Conservation (phyloP, 192 early-diverging fungal species). For the Backusella psychrophila region DNA sequence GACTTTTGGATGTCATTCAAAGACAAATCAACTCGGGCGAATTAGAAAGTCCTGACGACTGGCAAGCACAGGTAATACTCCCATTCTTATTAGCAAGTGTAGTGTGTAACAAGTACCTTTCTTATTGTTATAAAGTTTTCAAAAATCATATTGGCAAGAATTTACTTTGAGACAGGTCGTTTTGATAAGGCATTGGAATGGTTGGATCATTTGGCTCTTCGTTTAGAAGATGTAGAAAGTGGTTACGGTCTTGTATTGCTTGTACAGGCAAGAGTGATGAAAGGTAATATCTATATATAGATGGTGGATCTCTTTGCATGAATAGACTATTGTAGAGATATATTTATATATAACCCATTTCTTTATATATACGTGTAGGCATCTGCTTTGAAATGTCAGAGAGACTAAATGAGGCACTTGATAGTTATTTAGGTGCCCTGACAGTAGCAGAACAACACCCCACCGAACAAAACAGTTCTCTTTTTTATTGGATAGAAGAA, state of each 20-base stretch:
- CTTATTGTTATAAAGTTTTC: conserved; percentile 26
- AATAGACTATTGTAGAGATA: not conserved
- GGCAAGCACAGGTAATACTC: conserved; percentile 16
- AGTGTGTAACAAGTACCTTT: not conserved
- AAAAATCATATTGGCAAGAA: conserved; percentile 53
- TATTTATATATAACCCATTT: not conserved
- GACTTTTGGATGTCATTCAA: conserved; percentile 12
- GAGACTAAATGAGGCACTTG: conserved; percentile 44
- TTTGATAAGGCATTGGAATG: conserved; percentile 42
- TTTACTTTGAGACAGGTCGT: conserved; percentile 53
- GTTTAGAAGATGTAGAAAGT: conserved; percentile 30
- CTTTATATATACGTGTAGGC: conserved; percentile 24
- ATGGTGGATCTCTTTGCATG: not conserved
- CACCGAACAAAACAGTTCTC: conserved; percentile 25
- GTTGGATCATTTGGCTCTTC: conserved; percentile 35
- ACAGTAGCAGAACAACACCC: conserved; percentile 3
- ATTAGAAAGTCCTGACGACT: conserved; percentile 12
- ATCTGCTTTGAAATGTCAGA: conserved; percentile 42
- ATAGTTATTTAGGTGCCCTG: conserved; percentile 51
- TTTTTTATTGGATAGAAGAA: conserved; percentile 12
- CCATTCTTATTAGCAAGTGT: too few relatives aligned
- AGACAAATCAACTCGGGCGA: conserved; percentile 7
- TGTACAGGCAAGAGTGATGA: conserved; percentile 54
- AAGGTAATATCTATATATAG: conserved; percentile 29
- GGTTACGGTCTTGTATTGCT: conserved; percentile 60